Evolutionary conservation across 805 yeast species (phyloP), one percentile per base, ranked within the genome.

Genomic region (Yarrowia porcina): DNA sequence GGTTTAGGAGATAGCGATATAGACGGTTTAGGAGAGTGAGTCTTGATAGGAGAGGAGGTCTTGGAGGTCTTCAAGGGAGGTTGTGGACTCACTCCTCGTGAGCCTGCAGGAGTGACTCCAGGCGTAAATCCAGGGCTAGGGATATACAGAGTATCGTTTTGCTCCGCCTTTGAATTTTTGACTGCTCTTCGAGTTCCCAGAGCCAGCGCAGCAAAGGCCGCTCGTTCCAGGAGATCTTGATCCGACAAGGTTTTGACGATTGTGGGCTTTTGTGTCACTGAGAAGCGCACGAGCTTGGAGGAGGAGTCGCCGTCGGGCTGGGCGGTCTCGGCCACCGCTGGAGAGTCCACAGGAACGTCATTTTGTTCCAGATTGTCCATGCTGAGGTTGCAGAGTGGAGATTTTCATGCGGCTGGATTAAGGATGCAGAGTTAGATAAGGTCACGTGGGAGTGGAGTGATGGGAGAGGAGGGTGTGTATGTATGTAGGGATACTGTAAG

Each of bases 331-430:
- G n/a, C 6, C 3, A 7, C 18, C 25, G 11, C 13, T 8, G 13
- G 12, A 7, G 17, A 3, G 35, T 45, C 36, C 33, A 17, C 10
- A 1, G 52, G 36, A 4, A 45, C 25, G 25, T 45, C 52, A 28
- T 45, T 28, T 45, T 36, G 52, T 13, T 35, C 52, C 52, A 45
- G 52, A 6, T 30, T 30, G 12, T 45, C 52, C 52, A 45, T 45
- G 52, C 50, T 45, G 50, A 11, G 2, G 36, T n/a, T 28, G 52
- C 27, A 30, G 52, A 30, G 52, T 27, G 27, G 36, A 45, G 52
- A 30, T 25, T 28, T 44, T 28, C 52, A 45, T 45, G 52, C 52
- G 36, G 52, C 36, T 30, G 36, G 52, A 45, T 45, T 45, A 30
- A 20, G 36, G 12, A 8, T 45, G 17, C 36, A 17, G 32, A 45